Evolutionary conservation across 2,329 filamentous ascomycete genomes (phyloP), one percentile per base, ranked within the genome.

Genomic region (Hypoxylon sp.): DNA sequence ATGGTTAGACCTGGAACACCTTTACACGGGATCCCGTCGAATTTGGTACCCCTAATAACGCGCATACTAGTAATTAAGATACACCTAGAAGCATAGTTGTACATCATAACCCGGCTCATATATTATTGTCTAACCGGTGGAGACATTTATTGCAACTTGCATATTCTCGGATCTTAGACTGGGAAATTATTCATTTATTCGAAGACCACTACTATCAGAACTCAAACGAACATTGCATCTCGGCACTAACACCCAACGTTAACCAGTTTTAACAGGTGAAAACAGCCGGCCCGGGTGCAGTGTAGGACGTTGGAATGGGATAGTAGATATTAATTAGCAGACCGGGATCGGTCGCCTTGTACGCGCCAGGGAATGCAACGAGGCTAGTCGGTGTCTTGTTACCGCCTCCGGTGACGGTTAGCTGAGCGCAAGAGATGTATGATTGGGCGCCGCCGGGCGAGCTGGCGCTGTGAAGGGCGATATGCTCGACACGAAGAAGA

Each of bases 401-500:
- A 14, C 82, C 82, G 17, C 82, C 81, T 10, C 82, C 82, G 3
- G 77, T 81, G 41, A 84, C 80, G 13, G 75, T 79, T 38, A 83
- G 66, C 56, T 80, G 78, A 5, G 74, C 77, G 30, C 77, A 78
- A 30, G 78, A 79, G 51, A 84, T 77, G 67, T 85, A 85, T 45
- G 82, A 79, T 75, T 85, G 82, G 3, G 83, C 83, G 2, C 83
- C 83, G 3, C 80, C 80, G 4, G 75, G 73, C 7, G 72, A 72
- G 38, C 78, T 73, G 2, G 83, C 82, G 52, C 73, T 76, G 74
- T 86, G 83, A 9, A 86, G 78, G 3, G 79, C 83, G 59, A 85
- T 81, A 65, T 85, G 83, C 74, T 86, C 83, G 17, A 82, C 80
- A 13, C 83, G 80, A 3, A 85, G 74, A 25, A 85, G 79, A 70